Conservation (phyloP, 2,329 filamentous ascomycete species). For the Diaporthe australafricana region DNA sequence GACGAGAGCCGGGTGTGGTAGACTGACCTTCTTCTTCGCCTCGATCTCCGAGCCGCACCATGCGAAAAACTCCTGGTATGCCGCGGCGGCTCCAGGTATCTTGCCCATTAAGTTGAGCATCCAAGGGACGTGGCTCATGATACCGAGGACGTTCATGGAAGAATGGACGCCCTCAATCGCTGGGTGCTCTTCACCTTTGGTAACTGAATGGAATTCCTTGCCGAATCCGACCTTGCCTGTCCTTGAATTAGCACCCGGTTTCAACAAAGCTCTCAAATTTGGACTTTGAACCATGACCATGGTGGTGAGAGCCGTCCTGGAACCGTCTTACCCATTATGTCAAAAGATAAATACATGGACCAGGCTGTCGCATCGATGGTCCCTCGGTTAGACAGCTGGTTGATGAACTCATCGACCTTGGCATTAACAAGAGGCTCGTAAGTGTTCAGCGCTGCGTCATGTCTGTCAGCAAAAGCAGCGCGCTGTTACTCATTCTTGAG, state of each 20-base stretch:
- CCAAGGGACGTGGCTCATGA: slow-evolving; percentile 50
- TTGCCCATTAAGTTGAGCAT: slow-evolving; percentile 45
- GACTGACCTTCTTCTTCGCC: slow-evolving; percentile 46
- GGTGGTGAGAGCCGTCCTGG: fast-evolving
- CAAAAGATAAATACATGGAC: slow-evolving; percentile 43
- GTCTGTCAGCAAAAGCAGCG: background rate
- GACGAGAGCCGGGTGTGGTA: background rate
- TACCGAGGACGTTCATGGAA: slow-evolving; percentile 48
- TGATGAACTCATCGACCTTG: slow-evolving; percentile 38
- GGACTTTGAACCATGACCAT: too few relatives aligned
- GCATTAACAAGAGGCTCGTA: slow-evolving; percentile 41
- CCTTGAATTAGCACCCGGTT: background rate
- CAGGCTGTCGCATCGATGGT: slow-evolving; percentile 41
- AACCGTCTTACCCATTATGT: slow-evolving; percentile 41
- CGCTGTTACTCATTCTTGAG: background rate
- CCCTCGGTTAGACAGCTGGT: slow-evolving; percentile 36
- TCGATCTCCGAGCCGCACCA: slow-evolving; percentile 46
- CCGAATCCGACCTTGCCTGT: slow-evolving; percentile 41
- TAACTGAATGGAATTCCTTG: slow-evolving; percentile 42
- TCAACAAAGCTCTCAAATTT: too few relatives aligned
- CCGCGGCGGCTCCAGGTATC: slow-evolving; percentile 46
- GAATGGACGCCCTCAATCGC: slow-evolving; percentile 50
- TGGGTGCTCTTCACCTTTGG: slow-evolving; percentile 42
- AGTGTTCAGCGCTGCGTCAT: slow-evolving; percentile 38
- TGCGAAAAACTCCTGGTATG: slow-evolving; percentile 45